Base-by-base conservation (phyloP, 768 basidiomycete genomes). In the Pulveroboletus sp. region DNA sequence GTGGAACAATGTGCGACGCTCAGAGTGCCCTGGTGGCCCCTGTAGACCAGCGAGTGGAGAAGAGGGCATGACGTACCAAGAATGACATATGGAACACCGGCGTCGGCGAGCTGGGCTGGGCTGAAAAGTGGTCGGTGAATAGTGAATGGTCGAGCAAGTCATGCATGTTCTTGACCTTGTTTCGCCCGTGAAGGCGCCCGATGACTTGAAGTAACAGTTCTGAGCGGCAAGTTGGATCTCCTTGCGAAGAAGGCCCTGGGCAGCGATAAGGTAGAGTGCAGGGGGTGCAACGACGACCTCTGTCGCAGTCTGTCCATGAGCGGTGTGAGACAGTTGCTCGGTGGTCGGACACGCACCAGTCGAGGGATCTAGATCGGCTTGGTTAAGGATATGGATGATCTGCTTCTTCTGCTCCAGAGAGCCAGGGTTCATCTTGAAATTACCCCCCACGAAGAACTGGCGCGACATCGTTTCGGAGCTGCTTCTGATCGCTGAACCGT, bases 401-500 rank as follows among this genome's bases (percentile, higher is more conserved):
- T 73, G 71, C 56, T 73, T 73, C 69, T 87, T 85, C 58, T 82
- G 77, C 56, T 77, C 76, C 56, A 75, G 75, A 33, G 83, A 79
- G 51, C 75, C 74, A 27, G 89, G 89, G 76, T 97, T 95, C 85
- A 98, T 86, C 78, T 97, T 99, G 82, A 95, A 97, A 80, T 98
- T 97, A 28, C 93, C 91, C 55, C 95, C 95, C 61, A 90, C 93
- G 66, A 96, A 94, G 75, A 94, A 95, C 69, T 82, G 75, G 64
- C 92, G 90, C 54, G 85, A 51, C 89, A 88, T 87, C 46, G 51
- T 53, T 48, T 54, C 41, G 51, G 31, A 18, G 18, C 3, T 12
- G 18, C 18, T 17, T 43, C 7, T 41, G 57, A 43, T 38, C n/a
- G 21, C 1, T 17, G 21, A 31, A 28, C 18, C 5, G 38, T 14